Conservation (phyloP, 257 asterid species). For the Rehmannia glutinosa region DNA sequence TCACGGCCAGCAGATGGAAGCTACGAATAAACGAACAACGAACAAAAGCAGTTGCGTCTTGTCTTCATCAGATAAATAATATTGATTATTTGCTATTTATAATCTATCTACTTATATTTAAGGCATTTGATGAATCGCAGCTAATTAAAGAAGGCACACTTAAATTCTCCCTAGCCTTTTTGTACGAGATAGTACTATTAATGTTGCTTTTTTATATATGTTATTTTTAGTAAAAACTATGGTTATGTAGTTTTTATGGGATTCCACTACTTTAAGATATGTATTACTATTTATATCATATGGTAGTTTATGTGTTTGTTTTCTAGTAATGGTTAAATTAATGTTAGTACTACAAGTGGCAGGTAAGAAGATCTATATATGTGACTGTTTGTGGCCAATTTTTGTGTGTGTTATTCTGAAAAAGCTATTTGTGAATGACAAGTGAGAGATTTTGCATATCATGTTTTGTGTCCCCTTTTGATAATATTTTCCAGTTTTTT, state of each 20-base stretch:
- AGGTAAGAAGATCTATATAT: too few relatives aligned
- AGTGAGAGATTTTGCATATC: constrained; percentile 41
- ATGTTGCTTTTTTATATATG: constrained; percentile 12
- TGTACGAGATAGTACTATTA: constrained; percentile 14
- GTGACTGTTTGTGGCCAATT: not conserved
- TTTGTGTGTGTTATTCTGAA: too few relatives aligned
- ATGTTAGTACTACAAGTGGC: constrained; percentile 8
- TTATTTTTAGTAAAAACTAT: constrained; percentile 15
- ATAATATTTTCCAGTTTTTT: not conserved
- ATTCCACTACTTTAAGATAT: too few relatives aligned
- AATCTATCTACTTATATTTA: too few relatives aligned
- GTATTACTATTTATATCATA: too few relatives aligned
- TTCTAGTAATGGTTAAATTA: constrained; percentile 9
- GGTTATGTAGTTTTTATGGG: too few relatives aligned
- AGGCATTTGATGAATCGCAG: too few relatives aligned
- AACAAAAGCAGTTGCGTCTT: too few relatives aligned
- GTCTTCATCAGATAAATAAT: too few relatives aligned
- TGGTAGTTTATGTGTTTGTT: not conserved
- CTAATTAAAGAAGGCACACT: constrained; percentile 16
- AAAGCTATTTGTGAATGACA: constrained; percentile 24
- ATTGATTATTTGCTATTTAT: too few relatives aligned
- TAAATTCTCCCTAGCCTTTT: not conserved
- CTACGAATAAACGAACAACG: too few relatives aligned
- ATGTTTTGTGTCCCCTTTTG: constrained; percentile 24
- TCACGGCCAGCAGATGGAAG: constrained; percentile 25